Evolutionary conservation across 148 eudicot genomes (phyloP), one percentile per base, ranked within the genome.

Genomic region (Amaranthus hypochondriacus): DNA sequence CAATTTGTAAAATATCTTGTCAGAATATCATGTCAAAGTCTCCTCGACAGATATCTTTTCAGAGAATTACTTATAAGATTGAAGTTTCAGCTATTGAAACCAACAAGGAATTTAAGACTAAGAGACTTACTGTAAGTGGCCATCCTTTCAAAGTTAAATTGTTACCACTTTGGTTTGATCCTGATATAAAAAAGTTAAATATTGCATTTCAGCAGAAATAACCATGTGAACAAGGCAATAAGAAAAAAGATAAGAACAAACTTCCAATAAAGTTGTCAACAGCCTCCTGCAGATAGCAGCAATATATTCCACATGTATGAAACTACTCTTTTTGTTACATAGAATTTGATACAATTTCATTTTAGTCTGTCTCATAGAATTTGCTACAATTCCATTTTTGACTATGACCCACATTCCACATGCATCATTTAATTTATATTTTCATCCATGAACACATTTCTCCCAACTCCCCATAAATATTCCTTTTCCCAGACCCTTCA

Each of bases 131-230:
- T 9, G 89, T 85, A 71, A 90, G 88, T 60, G 96, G 96, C 92
- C 92, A 88, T 77, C 96, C 96, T 76, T 90, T 87, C 81, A 90
- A 75, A 46, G 91, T 87, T 81, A 87, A 75, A 82, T 80, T 90
- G 71, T 83, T 88, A 42, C 87, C 78, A 77, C 86, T 85, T 81
- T 86, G 89, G 74, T 83, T 88, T 81, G 88, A 76, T 78, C 89
- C 89, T 88, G 82, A 80, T 80, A 66, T 68, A 77, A 78, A 28
- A 54, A 79, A 57, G 46, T 70, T 66, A 39, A 49, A 71, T 47
- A 5, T 39, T 62, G 51, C 42, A 44, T 52, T 67, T 84, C 73
- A 86, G 81, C 18, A 39, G 67, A 58, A 48, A 69, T 21, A 66
- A 9, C 44, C 46, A 54, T 57, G 54, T 28, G 49, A 63, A 0